A percentile compares a stretch with the other conserved stretches of the same genome.
These are phyloP conservation scores for Talaromyces liani DNA, from an alignment of 495 filamentous ascomycete species.

Conservation along the genomic window DNA sequence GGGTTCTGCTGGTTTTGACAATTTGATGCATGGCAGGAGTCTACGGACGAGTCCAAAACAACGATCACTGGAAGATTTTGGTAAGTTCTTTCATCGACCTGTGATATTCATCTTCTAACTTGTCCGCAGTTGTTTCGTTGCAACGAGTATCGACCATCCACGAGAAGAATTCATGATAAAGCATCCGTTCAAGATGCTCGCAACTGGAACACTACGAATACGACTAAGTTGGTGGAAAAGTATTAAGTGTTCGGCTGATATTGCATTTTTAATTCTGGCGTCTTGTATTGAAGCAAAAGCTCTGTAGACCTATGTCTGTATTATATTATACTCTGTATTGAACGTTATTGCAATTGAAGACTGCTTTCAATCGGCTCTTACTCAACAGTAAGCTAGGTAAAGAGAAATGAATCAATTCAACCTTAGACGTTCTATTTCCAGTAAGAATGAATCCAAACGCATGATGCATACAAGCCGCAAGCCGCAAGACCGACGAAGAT, in stretches of 20 bases:
- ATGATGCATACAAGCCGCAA: neutral
- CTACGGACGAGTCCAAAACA: slow-evolving; percentile 68
- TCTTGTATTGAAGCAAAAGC: neutral
- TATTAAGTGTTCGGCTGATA: neutral
- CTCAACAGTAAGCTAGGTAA: neutral
- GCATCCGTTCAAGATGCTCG: neutral
- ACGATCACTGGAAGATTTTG: slow-evolving; percentile 75
- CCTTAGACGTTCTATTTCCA: too few species aligned
- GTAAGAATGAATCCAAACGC: too few species aligned
- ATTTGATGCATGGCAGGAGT: slow-evolving; percentile 85
- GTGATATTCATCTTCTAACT: neutral
- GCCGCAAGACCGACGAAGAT: neutral
- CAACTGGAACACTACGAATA: neutral
- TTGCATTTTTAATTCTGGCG: neutral
- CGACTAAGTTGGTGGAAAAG: neutral
- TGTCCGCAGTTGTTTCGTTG: slow-evolving; percentile 59
- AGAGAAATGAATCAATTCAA: too few species aligned
- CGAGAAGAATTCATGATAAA: slow-evolving; percentile 45
- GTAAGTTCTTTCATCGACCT: slow-evolving; percentile 40
- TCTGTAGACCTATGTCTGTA: slow-evolving; percentile 3
- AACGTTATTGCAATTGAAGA: neutral
- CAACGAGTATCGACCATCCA: slow-evolving; percentile 80
- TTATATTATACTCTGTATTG: neutral
- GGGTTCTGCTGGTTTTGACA: slow-evolving; percentile 70
- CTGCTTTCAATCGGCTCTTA: neutral